Percentiles rank a stretch among this genome's conserved stretches.
phyloP scores from a whole-genome alignment of 805 yeast species.

The Candida michaelii region DNA sequence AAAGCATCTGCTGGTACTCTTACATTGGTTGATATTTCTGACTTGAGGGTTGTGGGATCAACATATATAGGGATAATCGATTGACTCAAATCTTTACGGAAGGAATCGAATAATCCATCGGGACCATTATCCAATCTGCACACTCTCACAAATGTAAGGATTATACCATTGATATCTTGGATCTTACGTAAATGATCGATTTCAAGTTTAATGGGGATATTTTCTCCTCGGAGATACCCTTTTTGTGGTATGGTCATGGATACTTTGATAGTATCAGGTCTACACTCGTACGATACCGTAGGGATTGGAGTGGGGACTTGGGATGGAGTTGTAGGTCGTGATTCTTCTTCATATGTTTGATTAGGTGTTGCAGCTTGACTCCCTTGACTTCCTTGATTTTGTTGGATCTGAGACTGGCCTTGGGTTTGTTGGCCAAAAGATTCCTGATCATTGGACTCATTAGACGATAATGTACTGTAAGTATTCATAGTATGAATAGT shows the following conservation, averaged over 20 bases:
- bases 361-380: too few species aligned
- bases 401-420: background rate
- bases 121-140: slow-evolving; percentile 62
- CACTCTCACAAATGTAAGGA: slow-evolving; percentile 76
- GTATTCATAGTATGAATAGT: slow-evolving; percentile 33
- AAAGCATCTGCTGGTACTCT: slow-evolving; percentile 82
- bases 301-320: slow-evolving; percentile 9
- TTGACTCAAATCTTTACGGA: slow-evolving; percentile 82
- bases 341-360: background rate
- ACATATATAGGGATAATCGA: slow-evolving; percentile 72
- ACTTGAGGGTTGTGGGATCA: slow-evolving; percentile 61
- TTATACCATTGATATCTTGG: slow-evolving; percentile 69
- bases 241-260: slow-evolving; percentile 46
- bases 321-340: slow-evolving; percentile 4
- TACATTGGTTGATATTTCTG: slow-evolving; percentile 60
- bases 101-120: slow-evolving; percentile 66
- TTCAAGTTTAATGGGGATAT: slow-evolving; percentile 66
- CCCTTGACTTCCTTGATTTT: too few species aligned
- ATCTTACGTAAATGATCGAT: slow-evolving; percentile 71
- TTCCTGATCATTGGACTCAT: slow-evolving; percentile 24
- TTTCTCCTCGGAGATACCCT: slow-evolving; percentile 80
- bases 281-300: slow-evolving; percentile 12
- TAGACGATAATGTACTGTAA: slow-evolving; percentile 29
- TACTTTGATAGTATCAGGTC: slow-evolving; percentile 35
- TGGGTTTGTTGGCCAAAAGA: background rate